phyloP scores from a whole-genome alignment of 2,329 filamentous ascomycete genomes.

The Pseudogymnoascus sp. region DNA sequence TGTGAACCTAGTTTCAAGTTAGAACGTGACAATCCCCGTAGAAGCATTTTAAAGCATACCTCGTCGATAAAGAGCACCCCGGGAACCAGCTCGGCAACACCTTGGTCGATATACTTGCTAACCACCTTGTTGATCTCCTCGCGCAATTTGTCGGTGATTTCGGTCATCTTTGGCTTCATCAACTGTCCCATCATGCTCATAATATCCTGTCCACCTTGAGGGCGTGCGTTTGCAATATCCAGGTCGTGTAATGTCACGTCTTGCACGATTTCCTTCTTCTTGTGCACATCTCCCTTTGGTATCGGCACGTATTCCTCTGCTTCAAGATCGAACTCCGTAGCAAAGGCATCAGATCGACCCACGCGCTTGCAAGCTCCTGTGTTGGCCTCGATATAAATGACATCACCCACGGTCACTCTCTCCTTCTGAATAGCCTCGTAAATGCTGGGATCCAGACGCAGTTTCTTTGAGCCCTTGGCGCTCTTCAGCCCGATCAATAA shows the following conservation, averaged over 20 bases:
- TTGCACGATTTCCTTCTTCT: conserved; percentile 99
- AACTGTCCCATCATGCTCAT: conserved; percentile 99
- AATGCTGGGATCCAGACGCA: conserved; percentile 92
- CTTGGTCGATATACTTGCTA: conserved; percentile 97
- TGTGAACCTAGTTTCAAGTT: conserved; percentile 65
- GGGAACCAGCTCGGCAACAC: conserved; percentile 94
- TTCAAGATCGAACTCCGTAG: conserved; percentile 96
- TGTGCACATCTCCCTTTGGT: conserved; percentile 97
- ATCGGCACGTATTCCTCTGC: conserved; percentile 98
- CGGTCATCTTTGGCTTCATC: conserved; percentile 99
- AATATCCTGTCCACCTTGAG: conserved; percentile 95
- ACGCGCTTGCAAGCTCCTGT: conserved; percentile 97
- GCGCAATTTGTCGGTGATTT: conserved; percentile 96
- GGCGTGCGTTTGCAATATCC: conserved; percentile 89
- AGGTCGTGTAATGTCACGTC: conserved; percentile 96
- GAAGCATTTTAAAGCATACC: conserved; percentile 43
- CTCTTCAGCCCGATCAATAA: conserved; percentile 92
- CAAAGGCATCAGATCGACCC: conserved; percentile 90
- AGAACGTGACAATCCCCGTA: background rate
- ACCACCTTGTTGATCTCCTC: conserved; percentile 98
- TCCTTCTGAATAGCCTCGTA: conserved; percentile 99
- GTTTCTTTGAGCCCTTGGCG: conserved; percentile 94
- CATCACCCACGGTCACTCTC: conserved; percentile 88
- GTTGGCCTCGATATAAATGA: conserved; percentile 99
- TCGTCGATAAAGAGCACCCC: conserved; percentile 98